Evolutionary conservation across 352 stramenopile species (phyloP).

Genomic region (Phytophthora uliginosa): DNA sequence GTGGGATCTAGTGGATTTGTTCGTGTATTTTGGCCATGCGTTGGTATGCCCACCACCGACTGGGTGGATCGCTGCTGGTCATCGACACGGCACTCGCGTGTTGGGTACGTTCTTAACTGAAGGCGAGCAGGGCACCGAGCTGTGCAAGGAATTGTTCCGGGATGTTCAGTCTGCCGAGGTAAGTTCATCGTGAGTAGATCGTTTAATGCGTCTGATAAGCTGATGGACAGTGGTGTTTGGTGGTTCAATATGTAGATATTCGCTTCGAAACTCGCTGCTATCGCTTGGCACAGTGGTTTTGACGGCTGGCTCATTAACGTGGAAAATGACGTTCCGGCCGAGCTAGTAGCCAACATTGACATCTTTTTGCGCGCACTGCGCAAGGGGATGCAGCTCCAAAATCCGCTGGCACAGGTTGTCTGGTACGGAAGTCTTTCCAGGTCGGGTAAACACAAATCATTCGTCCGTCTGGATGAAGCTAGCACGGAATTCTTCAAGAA

Average conservation of each 20-base stretch:
- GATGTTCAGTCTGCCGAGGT: conserved; percentile 40
- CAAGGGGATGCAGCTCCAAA: conserved; percentile 34
- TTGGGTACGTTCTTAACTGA: conserved; percentile 63
- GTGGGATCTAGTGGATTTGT: conserved; percentile 65
- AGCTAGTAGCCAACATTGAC: conserved; percentile 40
- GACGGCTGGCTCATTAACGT: conserved; percentile 79
- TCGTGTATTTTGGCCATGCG: conserved; percentile 68
- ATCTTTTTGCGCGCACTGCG: conserved; percentile 45
- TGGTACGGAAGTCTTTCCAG: conserved; percentile 62
- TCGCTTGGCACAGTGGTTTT: conserved; percentile 54
- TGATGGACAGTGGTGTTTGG: not conserved
- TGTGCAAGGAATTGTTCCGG: conserved; percentile 41
- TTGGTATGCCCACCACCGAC: conserved; percentile 57
- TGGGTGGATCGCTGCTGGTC: conserved; percentile 56
- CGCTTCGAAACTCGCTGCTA: conserved; percentile 48
- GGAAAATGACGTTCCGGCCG: conserved; percentile 50
- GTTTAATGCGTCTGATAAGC: not conserved
- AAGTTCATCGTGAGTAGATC: not conserved
- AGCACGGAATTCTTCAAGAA: conserved; percentile 54
- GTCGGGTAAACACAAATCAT: conserved; percentile 45
- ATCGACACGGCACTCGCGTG: conserved; percentile 56
- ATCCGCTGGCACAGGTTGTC: conserved; percentile 46
- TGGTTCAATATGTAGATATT: conserved; percentile 27
- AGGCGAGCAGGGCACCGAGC: conserved; percentile 36
- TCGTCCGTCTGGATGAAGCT: conserved; percentile 47